Evolutionary conservation across 257 asterid genomes (phyloP).

Genomic region (Mentha longifolia): DNA sequence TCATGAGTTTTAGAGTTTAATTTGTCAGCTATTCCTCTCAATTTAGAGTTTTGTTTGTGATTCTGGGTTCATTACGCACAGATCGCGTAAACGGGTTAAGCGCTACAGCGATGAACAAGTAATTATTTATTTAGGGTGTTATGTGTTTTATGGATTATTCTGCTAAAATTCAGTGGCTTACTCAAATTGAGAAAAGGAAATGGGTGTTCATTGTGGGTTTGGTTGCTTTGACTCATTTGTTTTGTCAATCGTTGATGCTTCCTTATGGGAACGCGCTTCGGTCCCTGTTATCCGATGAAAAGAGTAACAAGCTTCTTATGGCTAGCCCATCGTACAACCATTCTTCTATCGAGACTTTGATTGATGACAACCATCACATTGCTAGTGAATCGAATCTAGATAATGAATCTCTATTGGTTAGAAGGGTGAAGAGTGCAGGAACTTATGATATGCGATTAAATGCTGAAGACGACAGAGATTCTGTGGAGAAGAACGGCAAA

Average conservation of each 20-base stretch:
- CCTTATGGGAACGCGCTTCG: conserved; percentile 69
- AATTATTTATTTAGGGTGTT: background rate
- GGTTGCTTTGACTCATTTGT: conserved; percentile 71
- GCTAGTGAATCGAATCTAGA: conserved; percentile 34
- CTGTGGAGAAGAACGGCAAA: conserved; percentile 28
- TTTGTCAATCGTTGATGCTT: conserved; percentile 81
- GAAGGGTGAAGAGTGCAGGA: conserved; percentile 37
- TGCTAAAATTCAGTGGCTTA: conserved; percentile 42
- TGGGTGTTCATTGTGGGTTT: conserved; percentile 74
- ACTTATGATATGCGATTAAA: background rate
- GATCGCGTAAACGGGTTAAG: conserved; percentile 20
- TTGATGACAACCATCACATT: conserved; percentile 26
- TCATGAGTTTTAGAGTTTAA: background rate
- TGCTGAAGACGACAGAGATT: too few relatives aligned
- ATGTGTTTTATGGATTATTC: conserved; percentile 42
- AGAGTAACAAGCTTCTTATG: conserved; percentile 24
- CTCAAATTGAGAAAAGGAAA: conserved; percentile 66
- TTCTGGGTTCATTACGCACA: conserved; percentile 28
- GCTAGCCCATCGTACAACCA: conserved; percentile 24
- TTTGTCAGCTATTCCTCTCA: conserved; percentile 4
- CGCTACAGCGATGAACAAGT: conserved; percentile 26
- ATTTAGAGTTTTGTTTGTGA: background rate
- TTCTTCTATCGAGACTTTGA: conserved; percentile 32
- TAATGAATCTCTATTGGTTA: conserved; percentile 37
- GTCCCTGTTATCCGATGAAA: conserved; percentile 52